Base-by-base conservation (phyloP, 805 yeast species). In the Allodekkera sacchari region DNA sequence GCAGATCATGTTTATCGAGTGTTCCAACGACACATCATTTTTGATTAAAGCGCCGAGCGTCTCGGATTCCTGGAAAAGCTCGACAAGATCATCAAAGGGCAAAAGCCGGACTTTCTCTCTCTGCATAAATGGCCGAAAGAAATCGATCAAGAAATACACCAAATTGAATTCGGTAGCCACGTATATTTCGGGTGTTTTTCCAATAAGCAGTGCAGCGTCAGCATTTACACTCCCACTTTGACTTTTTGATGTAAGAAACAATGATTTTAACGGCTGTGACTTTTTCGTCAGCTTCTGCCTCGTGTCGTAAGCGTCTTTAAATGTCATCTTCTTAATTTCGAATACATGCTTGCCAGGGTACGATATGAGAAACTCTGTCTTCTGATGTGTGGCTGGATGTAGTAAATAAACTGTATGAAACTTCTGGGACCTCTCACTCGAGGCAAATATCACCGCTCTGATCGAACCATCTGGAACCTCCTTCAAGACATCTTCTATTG, bases 81-180 rank as follows among this genome's bases (percentile, higher is more conserved):
- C 54, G 38, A 54, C 31, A 4, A 71, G 39, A 44, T 71, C 77
- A 15, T 71, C 74, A 11, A 58, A 41, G 0, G 66, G 49, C 35
- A 62, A 36, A 41, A 55, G 50, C 27, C 69, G 43, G 27, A 46
- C n/a, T 27, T 41, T 24, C 22, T 58, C 55, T 16, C 45, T 44
- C 14, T 48, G 48, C 3, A 53, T 33, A 19, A 45, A 34, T 4
- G 41, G 32, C 16, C 48, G 43, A 40, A 69, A 59, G 26, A 54
- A 52, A 3, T 57, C 39, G 9, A 71, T 48, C 28, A 73, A 39
- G 4, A 61, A 41, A 46, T 62, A 73, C 0, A 50, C 49, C 7
- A 59, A 30, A 39, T 68, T 64, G 49, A 60, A 68, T 26, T 45
- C 52, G 8, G 68, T 57, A 3, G 66, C 52, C 2, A 68, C 52